Base-by-base conservation (phyloP, 805 yeast genomes). In the Myxozyma neotropica region DNA sequence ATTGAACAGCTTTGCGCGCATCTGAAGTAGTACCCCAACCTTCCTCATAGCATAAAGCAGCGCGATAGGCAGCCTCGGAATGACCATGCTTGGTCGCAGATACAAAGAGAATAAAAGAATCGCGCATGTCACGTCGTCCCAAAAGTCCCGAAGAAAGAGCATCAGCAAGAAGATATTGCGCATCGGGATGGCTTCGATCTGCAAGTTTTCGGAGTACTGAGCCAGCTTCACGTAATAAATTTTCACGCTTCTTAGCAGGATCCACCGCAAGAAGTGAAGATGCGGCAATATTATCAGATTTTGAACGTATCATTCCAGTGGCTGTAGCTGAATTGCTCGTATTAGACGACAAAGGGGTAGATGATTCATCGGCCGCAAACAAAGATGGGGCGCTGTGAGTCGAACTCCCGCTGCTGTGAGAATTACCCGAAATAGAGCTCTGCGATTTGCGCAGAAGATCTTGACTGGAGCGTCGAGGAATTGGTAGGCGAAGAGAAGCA, bases 21-120 rank as follows among this genome's bases (percentile, higher is more conserved):
- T 94, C 97, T 67, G 94, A 81, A 21, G 89, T 84, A 3, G 93
- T 87, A 3, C 99, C 99, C 73, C 92, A 78, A 17, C 99, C 99
- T 74, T 91, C 95, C 73, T 92, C 96, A 67, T 86, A 88, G 74
- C 97, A 93, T 55, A 88, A 82, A 0, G 97, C 89, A 0, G 96
- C 88, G 67, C 98, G 82, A 74, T 88, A 94, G 0, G 96, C 91
- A 50, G 94, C 83, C 72, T 93, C 98, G 4, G 88, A 81, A 72
- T 93, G 98, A 27, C 93, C 94, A 68, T 89, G 93, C 71, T 94
- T 93, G 2, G 97, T 97, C 5, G 98, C 96, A 36, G 88, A 78
- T 70, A 87, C 91, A 72, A 94, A 94, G 57, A 89, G 80, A 1
- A 73, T 67, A 67, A 89, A 86, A 1, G 97, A 87, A 65, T 88